Percentiles rank a stretch among this genome's conserved stretches.
These are phyloP conservation scores for Spergularia azorica DNA, from an alignment of 179 eudicot genomes.

Conservation along the genomic window DNA sequence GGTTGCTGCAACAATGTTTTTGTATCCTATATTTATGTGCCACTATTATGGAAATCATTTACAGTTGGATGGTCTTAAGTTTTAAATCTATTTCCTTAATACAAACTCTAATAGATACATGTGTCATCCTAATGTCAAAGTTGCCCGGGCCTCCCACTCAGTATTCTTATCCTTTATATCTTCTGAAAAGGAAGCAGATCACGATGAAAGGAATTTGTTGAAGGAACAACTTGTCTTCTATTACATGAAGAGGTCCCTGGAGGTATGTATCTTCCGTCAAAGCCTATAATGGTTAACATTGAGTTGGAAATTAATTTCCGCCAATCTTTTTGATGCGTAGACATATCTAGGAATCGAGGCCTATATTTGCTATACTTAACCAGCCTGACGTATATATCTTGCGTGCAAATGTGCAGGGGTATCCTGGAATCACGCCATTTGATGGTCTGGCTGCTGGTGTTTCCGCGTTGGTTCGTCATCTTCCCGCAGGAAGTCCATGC, in stretches of 20 bases:
- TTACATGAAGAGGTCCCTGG: constrained; percentile 78
- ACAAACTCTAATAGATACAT: constrained; percentile 59
- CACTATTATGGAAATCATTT: constrained; percentile 1
- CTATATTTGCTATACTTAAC: neutral
- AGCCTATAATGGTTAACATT: neutral
- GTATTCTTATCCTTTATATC: constrained; percentile 74
- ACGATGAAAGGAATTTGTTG: constrained; percentile 58
- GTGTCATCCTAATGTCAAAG: constrained; percentile 85
- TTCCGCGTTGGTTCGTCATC: constrained; percentile 80
- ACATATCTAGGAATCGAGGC: neutral
- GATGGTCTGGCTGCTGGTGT: constrained; percentile 96
- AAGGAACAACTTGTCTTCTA: constrained; percentile 96
- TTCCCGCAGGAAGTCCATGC: constrained; percentile 91
- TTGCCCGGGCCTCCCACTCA: constrained; percentile 78
- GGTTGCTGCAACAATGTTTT: constrained; percentile 84
- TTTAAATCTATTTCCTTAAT: constrained; percentile 39
- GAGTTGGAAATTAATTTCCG: neutral
- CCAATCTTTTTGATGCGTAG: neutral
- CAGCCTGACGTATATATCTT: neutral
- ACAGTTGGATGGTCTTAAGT: neutral
- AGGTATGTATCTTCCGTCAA: constrained; percentile 46
- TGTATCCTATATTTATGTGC: constrained; percentile 64
- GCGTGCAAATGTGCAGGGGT: constrained; percentile 43
- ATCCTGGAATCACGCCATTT: constrained; percentile 83
- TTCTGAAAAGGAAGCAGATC: constrained; percentile 62